Evolutionary conservation across 306 rosid species (phyloP), one percentile per base, ranked within the genome.

Genomic region (Trifolium repens): DNA sequence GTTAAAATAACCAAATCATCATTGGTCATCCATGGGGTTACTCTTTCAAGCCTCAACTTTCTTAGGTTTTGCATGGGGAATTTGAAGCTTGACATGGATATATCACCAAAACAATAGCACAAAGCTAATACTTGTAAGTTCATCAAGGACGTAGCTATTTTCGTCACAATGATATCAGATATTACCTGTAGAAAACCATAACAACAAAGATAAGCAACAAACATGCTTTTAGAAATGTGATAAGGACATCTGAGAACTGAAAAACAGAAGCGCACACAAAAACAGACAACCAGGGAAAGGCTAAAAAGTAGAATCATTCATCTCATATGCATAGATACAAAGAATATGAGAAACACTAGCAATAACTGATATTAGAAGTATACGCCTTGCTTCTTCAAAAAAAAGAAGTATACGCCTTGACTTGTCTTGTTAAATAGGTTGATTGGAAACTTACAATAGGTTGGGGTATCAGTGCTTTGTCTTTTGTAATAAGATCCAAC

Each of bases 1-100:
- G 88, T 76, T 47, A 92, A 81, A 81, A 90, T 74, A 79, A 78
- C 59, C 83, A 92, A 86, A 76, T 90, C 90, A 58, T 68, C 79
- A 82, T 90, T 92, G 76, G 84, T 90, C 89, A 92, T 81, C 97
- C 97, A 92, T 44, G 92, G 93, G 80, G 89, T 80, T 65, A 88
- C 93, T 70, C 96, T 86, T 82, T 88, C 79, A 81, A 92, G 93
- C 85, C 82, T 85, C 83, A 92, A 71, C 79, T 79, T 88, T 61
- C 84, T 85, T 72, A 92, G 81, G 82, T 79, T 85, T 80, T 78
- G 88, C 83, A 83, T 81, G 75, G 81, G 76, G 58, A 84, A 80
- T 69, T 82, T 64, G 81, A 90, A 90, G 82, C 91, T 85, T 74
- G 80, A 79, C 58, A 88, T 79, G 62, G 96, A 85, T 78, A 92